Percentiles rank a stretch among this genome's conserved stretches.
Evolutionary conservation across 108 stramenopile species (phyloP).

Genomic region (Pseudonitzschia multiseries): DNA sequence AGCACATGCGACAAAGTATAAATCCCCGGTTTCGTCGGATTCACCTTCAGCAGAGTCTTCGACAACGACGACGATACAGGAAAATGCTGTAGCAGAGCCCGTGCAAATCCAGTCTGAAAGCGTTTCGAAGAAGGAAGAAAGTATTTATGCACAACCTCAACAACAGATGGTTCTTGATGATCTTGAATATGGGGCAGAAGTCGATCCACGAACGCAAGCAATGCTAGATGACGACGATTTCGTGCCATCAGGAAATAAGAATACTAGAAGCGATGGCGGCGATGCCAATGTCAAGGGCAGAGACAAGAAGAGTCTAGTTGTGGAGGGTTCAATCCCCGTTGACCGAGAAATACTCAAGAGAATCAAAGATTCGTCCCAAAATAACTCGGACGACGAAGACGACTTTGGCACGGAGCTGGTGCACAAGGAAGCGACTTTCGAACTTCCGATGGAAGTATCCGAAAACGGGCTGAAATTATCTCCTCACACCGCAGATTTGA

Average conservation of each 20-base stretch:
- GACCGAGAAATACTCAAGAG: background rate
- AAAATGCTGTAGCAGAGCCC: background rate
- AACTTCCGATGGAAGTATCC: constrained; percentile 28
- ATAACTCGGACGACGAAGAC: constrained; percentile 14
- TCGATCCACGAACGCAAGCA: constrained; percentile 14
- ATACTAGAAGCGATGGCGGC: background rate
- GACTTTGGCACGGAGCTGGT: constrained; percentile 3
- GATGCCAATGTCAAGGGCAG: background rate
- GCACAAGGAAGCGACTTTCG: constrained; percentile 30
- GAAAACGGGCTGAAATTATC: constrained; percentile 22
- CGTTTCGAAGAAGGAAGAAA: background rate
- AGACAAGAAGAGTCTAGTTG: background rate
- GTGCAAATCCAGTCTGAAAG: background rate
- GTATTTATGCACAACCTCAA: background rate
- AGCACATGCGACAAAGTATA: background rate
- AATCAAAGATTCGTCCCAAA: constrained; percentile 5
- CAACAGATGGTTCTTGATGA: background rate
- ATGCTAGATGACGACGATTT: constrained; percentile 12
- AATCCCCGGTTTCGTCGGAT: background rate
- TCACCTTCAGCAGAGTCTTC: background rate
- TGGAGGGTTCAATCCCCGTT: background rate
- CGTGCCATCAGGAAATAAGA: background rate
- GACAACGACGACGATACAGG: background rate
- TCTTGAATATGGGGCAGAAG: constrained; percentile 8
- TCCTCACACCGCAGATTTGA: constrained; percentile 21